Percentiles rank a stretch among this genome's conserved stretches.
Evolutionary conservation across 805 yeast genomes (phyloP).

Genomic region (Lachancea cidri): DNA sequence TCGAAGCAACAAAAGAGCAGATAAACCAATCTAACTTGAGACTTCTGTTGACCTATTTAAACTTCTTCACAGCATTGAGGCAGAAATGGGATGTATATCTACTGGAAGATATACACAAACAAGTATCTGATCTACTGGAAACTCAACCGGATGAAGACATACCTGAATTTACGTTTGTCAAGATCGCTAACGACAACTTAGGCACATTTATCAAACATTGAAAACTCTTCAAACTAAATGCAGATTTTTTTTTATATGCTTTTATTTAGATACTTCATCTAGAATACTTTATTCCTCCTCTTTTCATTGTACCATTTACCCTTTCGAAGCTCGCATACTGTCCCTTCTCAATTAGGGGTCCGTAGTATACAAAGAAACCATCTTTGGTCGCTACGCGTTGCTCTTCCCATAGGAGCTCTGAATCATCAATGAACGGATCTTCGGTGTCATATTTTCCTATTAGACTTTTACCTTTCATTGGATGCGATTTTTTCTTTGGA

Average conservation of each 20-base stretch:
- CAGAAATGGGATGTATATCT: slow-evolving; percentile 28
- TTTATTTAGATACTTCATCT: slow-evolving; percentile 3
- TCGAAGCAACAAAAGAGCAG: slow-evolving; percentile 27
- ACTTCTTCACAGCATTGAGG: slow-evolving; percentile 42
- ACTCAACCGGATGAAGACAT: slow-evolving; percentile 13
- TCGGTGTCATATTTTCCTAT: slow-evolving; percentile 88
- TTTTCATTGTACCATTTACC: slow-evolving; percentile 40
- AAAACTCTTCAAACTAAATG: not conserved
- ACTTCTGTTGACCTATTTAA: slow-evolving; percentile 50
- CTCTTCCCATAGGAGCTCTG: slow-evolving; percentile 89
- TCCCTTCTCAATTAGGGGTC: slow-evolving; percentile 71
- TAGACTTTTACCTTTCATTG: slow-evolving; percentile 55
- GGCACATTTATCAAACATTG: slow-evolving; percentile 5
- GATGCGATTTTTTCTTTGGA: slow-evolving; percentile 32
- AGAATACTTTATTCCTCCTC: slow-evolving; percentile 33
- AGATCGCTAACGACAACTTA: slow-evolving; percentile 25
- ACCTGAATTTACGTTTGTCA: slow-evolving; percentile 27
- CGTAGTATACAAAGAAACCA: slow-evolving; percentile 93
- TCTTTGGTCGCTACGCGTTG: slow-evolving; percentile 89
- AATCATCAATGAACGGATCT: slow-evolving; percentile 96
- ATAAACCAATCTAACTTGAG: slow-evolving; percentile 32
- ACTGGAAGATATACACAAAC: slow-evolving; percentile 29
- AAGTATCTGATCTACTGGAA: slow-evolving; percentile 24
- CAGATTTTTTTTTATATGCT: not conserved
- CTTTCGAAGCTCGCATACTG: slow-evolving; percentile 44